These are phyloP conservation scores for Didymellaceae sp. DNA, from an alignment of 2,329 filamentous ascomycete species.

Conservation along the genomic window DNA sequence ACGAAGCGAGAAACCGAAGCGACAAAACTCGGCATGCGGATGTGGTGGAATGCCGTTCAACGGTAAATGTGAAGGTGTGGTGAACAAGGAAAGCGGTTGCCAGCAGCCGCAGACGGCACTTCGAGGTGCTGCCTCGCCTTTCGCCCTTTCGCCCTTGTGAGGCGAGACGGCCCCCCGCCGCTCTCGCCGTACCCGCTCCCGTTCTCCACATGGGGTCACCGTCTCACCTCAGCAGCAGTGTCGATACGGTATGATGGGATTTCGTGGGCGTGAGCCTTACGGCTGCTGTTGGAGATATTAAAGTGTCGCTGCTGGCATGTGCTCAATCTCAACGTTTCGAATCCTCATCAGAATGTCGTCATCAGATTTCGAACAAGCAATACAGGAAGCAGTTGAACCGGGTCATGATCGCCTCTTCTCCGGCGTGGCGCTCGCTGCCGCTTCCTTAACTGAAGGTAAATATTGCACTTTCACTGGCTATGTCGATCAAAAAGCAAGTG, in stretches of 20 bases:
- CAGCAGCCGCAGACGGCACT: not conserved
- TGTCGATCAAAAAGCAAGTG: too few relatives aligned
- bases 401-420: conserved; percentile 24
- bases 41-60: not conserved
- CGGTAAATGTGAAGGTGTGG: not conserved
- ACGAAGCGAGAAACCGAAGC: too few relatives aligned
- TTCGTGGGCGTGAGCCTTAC: too few relatives aligned
- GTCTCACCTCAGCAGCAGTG: conserved; percentile 4
- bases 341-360: conserved; percentile 10
- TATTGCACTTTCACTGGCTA: too few relatives aligned
- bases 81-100: not conserved
- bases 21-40: not conserved
- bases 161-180: too few relatives aligned
- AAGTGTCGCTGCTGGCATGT: not conserved
- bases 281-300: too few relatives aligned
- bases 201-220: too few relatives aligned
- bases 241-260: too few relatives aligned
- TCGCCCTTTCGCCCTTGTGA: too few relatives aligned
- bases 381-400: conserved; percentile 28
- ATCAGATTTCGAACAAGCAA: conserved; percentile 19
- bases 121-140: not conserved
- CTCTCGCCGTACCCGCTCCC: too few relatives aligned
- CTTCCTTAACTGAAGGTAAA: conserved; percentile 22
- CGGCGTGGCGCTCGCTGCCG: conserved; percentile 33
- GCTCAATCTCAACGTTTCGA: not conserved